Conservation (phyloP, 352 stramenopile genomes). For the Phytopythium kandeliae region DNA sequence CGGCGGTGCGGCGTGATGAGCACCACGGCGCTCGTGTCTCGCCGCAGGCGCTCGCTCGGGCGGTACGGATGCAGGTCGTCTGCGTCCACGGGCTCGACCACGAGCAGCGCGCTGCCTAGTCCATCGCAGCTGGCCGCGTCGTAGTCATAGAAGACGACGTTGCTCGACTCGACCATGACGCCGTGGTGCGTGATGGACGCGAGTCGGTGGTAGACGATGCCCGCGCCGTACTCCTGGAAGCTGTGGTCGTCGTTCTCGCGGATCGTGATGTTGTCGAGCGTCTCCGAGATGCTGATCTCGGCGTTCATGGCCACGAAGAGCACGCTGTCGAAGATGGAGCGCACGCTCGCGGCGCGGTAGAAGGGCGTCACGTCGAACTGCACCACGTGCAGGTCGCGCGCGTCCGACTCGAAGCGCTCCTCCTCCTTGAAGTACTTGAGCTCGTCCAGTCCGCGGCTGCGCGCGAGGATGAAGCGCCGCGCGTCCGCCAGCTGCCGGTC, state of each 20-base stretch:
- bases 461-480: slow-evolving; percentile 26
- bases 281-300: slow-evolving; percentile 70
- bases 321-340: slow-evolving; percentile 40
- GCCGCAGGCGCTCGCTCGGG: slow-evolving; percentile 18
- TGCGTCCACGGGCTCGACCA: slow-evolving; percentile 19
- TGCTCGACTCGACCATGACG: slow-evolving; percentile 21
- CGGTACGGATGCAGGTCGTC: slow-evolving; percentile 35
- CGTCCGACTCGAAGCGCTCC: slow-evolving; percentile 20
- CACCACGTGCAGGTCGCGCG: slow-evolving; percentile 31
- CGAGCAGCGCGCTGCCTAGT: slow-evolving; percentile 3
- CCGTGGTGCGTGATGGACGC: slow-evolving; percentile 17
- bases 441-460: slow-evolving; percentile 28
- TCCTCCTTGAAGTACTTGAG: slow-evolving; percentile 19
- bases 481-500: slow-evolving; percentile 32
- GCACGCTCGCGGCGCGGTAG: slow-evolving; percentile 14
- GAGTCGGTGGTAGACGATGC: slow-evolving; percentile 30
- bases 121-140: slow-evolving; percentile 4
- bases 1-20: slow-evolving; percentile 13
- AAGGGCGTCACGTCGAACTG: slow-evolving; percentile 36
- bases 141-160: slow-evolving; percentile 14
- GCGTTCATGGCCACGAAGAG: slow-evolving; percentile 49
- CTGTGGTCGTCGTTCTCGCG: slow-evolving; percentile 58
- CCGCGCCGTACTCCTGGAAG: slow-evolving; percentile 13
- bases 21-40: slow-evolving; percentile 27
- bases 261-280: slow-evolving; percentile 60